phyloP scores from a whole-genome alignment of 2,329 filamentous ascomycete species.

The Emergomyces orientalis region DNA sequence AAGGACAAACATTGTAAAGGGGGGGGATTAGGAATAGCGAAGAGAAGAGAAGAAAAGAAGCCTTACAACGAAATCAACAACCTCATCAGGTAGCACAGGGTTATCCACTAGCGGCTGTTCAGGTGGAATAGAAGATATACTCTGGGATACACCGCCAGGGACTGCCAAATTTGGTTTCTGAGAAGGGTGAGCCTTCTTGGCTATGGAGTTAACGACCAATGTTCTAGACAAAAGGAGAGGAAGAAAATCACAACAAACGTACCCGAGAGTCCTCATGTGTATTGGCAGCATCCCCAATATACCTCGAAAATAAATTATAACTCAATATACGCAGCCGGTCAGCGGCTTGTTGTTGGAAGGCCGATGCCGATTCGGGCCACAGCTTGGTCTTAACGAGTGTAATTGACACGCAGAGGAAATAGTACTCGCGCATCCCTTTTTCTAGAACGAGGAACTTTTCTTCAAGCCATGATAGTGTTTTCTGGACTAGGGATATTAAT shows the following conservation, averaged over 20 bases:
- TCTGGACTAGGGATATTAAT: constrained; percentile 16
- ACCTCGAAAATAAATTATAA: constrained; percentile 27
- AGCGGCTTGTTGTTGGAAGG: constrained; percentile 21
- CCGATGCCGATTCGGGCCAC: constrained; percentile 10
- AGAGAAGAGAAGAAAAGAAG: neutral
- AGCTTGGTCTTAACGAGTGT: constrained; percentile 17
- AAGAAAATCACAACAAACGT: neutral
- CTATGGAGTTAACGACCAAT: neutral
- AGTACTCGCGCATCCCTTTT: constrained; percentile 19
- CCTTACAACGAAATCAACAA: constrained; percentile 10
- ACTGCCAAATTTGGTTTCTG: neutral
- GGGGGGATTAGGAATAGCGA: no score
- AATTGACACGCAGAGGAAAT: constrained; percentile 15
- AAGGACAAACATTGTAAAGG: neutral
- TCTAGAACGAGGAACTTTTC: constrained; percentile 17
- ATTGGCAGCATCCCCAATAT: constrained; percentile 17
- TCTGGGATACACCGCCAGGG: neutral
- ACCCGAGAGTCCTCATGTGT: constrained; percentile 8
- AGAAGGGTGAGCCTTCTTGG: neutral
- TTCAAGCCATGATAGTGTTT: constrained; percentile 15
- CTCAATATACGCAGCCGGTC: constrained; percentile 30
- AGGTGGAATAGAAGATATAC: neutral
- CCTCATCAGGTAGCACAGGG: neutral
- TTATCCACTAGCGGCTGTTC: neutral
- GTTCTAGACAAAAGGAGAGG: neutral